A percentile compares a stretch with the other conserved stretches of the same genome.
Conservation (phyloP, 306 rosid genomes). For the Abrus pulchellus region DNA sequence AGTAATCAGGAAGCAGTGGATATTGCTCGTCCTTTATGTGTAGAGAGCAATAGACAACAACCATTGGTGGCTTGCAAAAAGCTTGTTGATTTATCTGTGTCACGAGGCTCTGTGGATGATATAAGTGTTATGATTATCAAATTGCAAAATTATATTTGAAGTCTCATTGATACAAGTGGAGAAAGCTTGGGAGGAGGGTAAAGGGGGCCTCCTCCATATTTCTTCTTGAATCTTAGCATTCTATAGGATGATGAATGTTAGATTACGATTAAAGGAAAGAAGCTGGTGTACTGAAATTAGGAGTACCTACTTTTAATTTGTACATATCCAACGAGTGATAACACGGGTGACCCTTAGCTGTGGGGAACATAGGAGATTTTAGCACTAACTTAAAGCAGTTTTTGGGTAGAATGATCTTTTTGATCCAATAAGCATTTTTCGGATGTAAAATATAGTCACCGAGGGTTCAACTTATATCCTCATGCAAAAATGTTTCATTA, state of each 20-base stretch:
- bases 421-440: slow-evolving; percentile 25
- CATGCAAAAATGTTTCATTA: background rate
- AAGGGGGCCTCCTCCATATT: background rate
- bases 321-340: slow-evolving; percentile 25
- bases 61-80: slow-evolving; percentile 75
- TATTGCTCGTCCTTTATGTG: slow-evolving; percentile 62
- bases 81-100: slow-evolving; percentile 72
- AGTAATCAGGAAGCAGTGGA: slow-evolving; percentile 88
- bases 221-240: slow-evolving; percentile 30
- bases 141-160: slow-evolving; percentile 56
- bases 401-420: slow-evolving; percentile 34
- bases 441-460: background rate
- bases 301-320: slow-evolving; percentile 41
- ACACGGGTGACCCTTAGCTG: no score
- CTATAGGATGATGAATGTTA: slow-evolving; percentile 6
- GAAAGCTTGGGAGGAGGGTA: background rate
- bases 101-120: slow-evolving; percentile 81
- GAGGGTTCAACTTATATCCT: background rate
- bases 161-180: slow-evolving; percentile 15
- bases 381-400: slow-evolving; percentile 4
- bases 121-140: slow-evolving; percentile 78
- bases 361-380: slow-evolving; percentile 2
- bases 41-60: slow-evolving; percentile 54
- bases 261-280: slow-evolving; percentile 12
- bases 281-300: background rate